Evolutionary conservation across 78 protist species (phyloP), one percentile per base, ranked within the genome.

Genomic region (Emiliania huxleyi): DNA sequence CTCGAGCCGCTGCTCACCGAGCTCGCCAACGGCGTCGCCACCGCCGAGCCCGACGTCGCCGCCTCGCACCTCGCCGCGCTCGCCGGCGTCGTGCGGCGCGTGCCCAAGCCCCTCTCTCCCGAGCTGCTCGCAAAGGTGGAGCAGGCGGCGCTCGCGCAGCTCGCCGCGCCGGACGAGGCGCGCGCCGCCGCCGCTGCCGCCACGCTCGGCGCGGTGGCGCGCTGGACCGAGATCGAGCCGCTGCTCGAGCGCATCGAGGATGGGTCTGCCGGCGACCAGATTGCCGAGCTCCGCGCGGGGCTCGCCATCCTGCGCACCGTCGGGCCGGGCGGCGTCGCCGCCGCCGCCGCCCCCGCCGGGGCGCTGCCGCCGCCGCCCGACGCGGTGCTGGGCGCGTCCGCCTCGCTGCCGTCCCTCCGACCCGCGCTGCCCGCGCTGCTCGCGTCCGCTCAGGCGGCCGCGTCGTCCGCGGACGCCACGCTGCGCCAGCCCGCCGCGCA

Each of bases 1-100:
- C 94, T 96, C 26, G 98, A 97, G 73, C 96, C 94, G 35, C 93
- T 97, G 90, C 71, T 94, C 81, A 87, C 44, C 87, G 96, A 95
- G 56, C 84, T 97, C 40, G 2, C 23, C 22, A 40, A 40, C 85
- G 23, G 33, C 4, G 35, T 77, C 29, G 8, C 48, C 2, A 40
- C 42, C 0, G 85, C 85, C 29, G 85, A 77, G 37, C 48, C 85
- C 18, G 46, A 33, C 11, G 85, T 77, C 29, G 37, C 15, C 46
- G 5, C 2, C 33, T 45, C 85, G 26, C 44, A 3, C 29, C 85
- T 77, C n/a, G 2, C 21, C 48, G 85, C 85, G 18, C 85, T 77
- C 22, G 85, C 48, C 19, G 85, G 85, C 15, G 85, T 77, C 46
- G 35, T 77, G 44, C 85, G 46, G 46, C 19, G 46, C 23, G 23